phyloP scores from a whole-genome alignment of 23 red algal species.

The Gracilariopsis chorda region DNA sequence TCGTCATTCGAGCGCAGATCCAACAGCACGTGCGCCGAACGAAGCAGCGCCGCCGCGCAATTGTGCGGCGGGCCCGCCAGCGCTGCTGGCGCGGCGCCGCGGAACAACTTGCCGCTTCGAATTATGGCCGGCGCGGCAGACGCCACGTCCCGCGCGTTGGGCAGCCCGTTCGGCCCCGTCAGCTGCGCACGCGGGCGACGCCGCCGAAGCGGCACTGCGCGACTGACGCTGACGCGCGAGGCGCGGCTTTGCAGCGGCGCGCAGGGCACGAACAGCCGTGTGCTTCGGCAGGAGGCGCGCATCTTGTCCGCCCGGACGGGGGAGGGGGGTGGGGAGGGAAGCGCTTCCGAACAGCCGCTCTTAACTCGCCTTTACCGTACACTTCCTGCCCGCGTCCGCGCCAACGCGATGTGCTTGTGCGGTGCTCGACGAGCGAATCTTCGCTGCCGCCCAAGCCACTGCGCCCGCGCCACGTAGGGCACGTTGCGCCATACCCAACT shows the following conservation, averaged over 20 bases:
- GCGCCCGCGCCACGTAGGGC: background rate
- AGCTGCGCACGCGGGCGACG: background rate
- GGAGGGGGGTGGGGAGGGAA: background rate
- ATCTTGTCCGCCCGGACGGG: background rate
- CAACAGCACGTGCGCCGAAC: conserved; percentile 15
- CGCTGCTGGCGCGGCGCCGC: conserved; percentile 45
- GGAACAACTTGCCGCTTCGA: background rate
- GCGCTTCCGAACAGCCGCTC: too few relatives aligned
- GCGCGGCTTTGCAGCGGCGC: too few relatives aligned
- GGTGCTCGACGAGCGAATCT: too few relatives aligned
- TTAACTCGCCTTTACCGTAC: too few relatives aligned
- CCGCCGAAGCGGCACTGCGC: background rate
- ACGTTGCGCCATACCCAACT: too few relatives aligned
- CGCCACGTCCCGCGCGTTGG: conserved; percentile 56
- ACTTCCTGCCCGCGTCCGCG: too few relatives aligned
- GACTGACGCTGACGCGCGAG: too few relatives aligned
- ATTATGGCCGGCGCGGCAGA: conserved; percentile 33
- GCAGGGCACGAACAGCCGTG: background rate
- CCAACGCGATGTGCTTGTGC: too few relatives aligned
- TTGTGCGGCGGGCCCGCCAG: conserved; percentile 4
- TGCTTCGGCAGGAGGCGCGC: background rate
- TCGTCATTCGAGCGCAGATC: conserved; percentile 67
- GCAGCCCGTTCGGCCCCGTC: conserved; percentile 39
- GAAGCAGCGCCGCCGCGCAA: background rate
- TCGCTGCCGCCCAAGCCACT: background rate